phyloP scores from a whole-genome alignment of 305 asterid species.

The Solanum hybrid region DNA sequence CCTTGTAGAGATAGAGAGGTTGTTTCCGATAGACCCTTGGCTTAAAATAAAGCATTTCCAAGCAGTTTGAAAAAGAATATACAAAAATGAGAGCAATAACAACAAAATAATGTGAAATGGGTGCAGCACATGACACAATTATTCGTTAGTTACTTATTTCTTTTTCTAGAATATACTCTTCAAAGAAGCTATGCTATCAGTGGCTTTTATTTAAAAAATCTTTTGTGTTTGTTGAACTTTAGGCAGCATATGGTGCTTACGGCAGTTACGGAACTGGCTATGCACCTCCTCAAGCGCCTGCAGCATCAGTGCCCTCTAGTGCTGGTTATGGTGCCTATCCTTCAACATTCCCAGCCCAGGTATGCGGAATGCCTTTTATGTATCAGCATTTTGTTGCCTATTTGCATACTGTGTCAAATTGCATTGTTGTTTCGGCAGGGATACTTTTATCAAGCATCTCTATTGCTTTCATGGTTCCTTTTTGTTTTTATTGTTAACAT shows the following conservation, averaged over 20 bases:
- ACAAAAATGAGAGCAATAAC: not conserved
- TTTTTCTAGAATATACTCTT: not conserved
- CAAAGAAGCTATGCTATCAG: not conserved
- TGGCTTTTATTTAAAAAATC: not conserved
- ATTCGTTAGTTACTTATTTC: not conserved
- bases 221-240: slow-evolving; percentile 5
- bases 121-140: not conserved
- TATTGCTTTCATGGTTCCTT: not conserved
- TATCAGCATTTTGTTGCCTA: not conserved
- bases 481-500: not conserved
- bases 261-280: slow-evolving; percentile 61
- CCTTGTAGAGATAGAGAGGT: not conserved
- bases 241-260: slow-evolving; percentile 73
- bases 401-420: not conserved
- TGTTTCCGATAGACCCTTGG: not conserved
- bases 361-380: slow-evolving; percentile 6
- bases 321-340: slow-evolving; percentile 81
- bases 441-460: not conserved
- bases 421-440: not conserved
- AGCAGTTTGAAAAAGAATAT: not conserved
- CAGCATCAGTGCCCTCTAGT: slow-evolving; percentile 65
- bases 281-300: slow-evolving; percentile 61
- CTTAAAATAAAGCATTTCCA: not conserved
- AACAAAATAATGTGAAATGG: not conserved
- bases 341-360: slow-evolving; percentile 74